These are phyloP conservation scores for Entomophthora muscae DNA, from an alignment of 371 early-diverging fungal species.

Conservation along the genomic window DNA sequence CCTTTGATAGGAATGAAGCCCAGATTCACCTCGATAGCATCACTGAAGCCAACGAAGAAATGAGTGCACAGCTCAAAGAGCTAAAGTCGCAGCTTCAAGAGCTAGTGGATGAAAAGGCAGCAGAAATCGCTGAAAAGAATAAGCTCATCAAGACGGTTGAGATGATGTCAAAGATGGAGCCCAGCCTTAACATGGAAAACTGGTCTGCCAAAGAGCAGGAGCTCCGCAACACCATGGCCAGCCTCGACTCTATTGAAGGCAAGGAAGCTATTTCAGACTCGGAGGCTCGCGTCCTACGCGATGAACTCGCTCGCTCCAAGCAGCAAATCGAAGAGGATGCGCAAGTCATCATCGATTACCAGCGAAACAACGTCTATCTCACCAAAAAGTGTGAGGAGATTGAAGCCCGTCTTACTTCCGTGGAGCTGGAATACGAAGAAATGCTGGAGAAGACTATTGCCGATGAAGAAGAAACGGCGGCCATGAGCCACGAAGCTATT, in stretches of 20 bases:
- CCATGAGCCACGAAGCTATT: conserved; percentile 45
- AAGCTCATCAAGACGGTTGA: conserved; percentile 68
- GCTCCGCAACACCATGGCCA: conserved; percentile 42
- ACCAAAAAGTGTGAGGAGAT: conserved; percentile 47
- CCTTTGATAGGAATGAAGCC: conserved; percentile 71
- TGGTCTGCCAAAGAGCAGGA: conserved; percentile 60
- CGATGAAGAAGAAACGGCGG: conserved; percentile 64
- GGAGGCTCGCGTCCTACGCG: conserved; percentile 53
- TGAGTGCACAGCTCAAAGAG: conserved; percentile 42
- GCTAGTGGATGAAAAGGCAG: conserved; percentile 25
- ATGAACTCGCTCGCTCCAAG: conserved; percentile 56
- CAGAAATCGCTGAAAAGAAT: conserved; percentile 45
- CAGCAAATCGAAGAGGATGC: conserved; percentile 45
- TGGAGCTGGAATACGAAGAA: conserved; percentile 83
- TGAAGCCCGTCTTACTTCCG: conserved; percentile 43
- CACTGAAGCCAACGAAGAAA: conserved; percentile 63
- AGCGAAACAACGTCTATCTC: conserved; percentile 36
- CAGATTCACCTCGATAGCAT: conserved; percentile 63
- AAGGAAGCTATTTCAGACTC: conserved; percentile 35
- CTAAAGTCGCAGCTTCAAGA: conserved; percentile 37
- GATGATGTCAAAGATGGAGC: conserved; percentile 73
- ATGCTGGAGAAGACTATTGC: conserved; percentile 81
- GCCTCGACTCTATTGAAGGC: conserved; percentile 31
- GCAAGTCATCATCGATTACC: conserved; percentile 41
- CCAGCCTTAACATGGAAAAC: conserved; percentile 22